Conservation (phyloP, 257 asterid genomes). For the Gentiana macrophylla region DNA sequence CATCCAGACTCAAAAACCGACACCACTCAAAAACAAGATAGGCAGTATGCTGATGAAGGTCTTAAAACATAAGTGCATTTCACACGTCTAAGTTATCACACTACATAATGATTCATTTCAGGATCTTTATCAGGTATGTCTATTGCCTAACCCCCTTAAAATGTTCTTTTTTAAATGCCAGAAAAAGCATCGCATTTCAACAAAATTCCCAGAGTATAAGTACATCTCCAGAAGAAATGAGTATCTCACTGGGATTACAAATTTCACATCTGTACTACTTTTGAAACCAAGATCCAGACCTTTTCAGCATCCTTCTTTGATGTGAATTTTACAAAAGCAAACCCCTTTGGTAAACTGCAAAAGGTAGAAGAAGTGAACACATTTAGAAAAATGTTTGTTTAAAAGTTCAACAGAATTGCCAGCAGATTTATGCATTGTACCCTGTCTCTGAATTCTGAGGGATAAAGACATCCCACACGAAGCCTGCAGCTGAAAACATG, state of each 20-base stretch:
- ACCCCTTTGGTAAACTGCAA: constrained; percentile 77
- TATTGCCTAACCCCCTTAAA: background rate
- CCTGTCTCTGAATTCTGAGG: constrained; percentile 77
- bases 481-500: constrained; percentile 67
- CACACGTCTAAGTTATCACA: too few species aligned
- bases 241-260: background rate
- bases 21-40: too few species aligned
- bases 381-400: background rate
- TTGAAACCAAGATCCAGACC: constrained; percentile 23
- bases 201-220: background rate
- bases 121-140: too few species aligned
- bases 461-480: constrained; percentile 85
- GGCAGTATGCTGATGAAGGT: too few species aligned
- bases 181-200: too few species aligned
- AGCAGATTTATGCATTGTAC: constrained; percentile 20
- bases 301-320: constrained; percentile 82
- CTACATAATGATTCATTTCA: too few species aligned
- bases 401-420: background rate
- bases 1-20: too few species aligned
- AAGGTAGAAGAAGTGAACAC: constrained; percentile 10
- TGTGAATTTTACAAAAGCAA: constrained; percentile 88
- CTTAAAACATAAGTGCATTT: too few species aligned
- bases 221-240: background rate
- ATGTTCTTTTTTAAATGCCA: background rate
- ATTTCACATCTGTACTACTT: background rate